A percentile compares a stretch with the other conserved stretches of the same genome.
phyloP scores from a whole-genome alignment of 2,329 filamentous ascomycete genomes.

The Basipetospora chlamydospora region DNA sequence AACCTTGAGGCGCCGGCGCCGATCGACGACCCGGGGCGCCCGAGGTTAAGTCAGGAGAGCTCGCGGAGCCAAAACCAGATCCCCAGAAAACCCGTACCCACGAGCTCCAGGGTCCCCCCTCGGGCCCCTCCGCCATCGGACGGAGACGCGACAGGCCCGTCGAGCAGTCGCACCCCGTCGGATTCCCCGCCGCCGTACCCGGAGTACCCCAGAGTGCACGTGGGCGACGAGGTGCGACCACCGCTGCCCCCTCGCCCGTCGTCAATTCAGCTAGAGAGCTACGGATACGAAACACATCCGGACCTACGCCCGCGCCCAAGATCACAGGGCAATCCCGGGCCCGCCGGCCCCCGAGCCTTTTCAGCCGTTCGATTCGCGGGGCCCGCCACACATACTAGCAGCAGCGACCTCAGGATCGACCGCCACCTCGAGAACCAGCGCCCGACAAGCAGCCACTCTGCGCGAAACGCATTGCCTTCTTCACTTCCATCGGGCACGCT shows the following conservation, averaged over 20 bases:
- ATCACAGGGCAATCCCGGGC: neutral
- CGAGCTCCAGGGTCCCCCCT: conserved; percentile 13
- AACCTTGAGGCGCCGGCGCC: conserved; percentile 11
- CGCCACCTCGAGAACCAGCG: no score
- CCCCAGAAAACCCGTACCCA: conserved; percentile 36
- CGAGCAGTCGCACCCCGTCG: neutral
- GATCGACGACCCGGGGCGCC: conserved; percentile 15
- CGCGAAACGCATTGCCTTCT: no score
- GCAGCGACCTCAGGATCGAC: no score
- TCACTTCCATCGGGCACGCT: neutral
- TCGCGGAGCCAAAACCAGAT: conserved; percentile 27
- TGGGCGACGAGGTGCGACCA: conserved; percentile 1
- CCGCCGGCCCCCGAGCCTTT: no score
- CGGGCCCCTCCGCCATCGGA: conserved; percentile 4
- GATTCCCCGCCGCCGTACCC: conserved; percentile 7
- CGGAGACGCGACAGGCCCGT: conserved; percentile 5
- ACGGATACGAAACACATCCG: no score
- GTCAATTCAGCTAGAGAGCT: no score
- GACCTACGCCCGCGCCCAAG: no score
- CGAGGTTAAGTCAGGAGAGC: conserved; percentile 30
- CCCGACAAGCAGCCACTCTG: no score
- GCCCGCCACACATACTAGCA: no score
- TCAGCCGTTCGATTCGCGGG: no score
- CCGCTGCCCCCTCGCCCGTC: conserved; percentile 3
- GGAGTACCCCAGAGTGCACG: conserved; percentile 3